These are phyloP conservation scores for Bipolaris zeicola DNA, from an alignment of 2,329 filamentous ascomycete genomes.

Conservation along the genomic window DNA sequence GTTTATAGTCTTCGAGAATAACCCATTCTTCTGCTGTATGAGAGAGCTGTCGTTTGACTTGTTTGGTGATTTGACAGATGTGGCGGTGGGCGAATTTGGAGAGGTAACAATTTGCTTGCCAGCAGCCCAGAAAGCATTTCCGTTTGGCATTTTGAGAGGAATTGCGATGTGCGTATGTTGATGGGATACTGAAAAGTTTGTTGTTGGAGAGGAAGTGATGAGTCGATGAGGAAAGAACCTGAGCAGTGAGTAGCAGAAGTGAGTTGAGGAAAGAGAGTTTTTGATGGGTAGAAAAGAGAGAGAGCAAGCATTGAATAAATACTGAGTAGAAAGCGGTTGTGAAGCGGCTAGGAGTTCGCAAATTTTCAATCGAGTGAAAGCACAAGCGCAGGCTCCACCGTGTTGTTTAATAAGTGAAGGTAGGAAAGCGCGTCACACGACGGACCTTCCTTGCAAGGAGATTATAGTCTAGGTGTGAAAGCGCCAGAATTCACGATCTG, in stretches of 20 bases:
- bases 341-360: neutral
- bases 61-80: neutral
- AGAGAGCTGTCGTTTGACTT: neutral
- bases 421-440: slow-evolving; percentile 1
- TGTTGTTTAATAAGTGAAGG: slow-evolving; percentile 7
- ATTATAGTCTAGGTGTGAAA: neutral
- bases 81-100: neutral
- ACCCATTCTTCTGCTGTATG: slow-evolving; percentile 5
- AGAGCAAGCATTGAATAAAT: neutral
- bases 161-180: too few species aligned
- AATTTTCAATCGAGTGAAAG: neutral
- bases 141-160: neutral
- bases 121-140: slow-evolving; percentile 11
- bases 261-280: neutral
- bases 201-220: neutral
- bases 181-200: neutral
- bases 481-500: neutral
- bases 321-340: neutral
- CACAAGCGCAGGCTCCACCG: neutral
- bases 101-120: slow-evolving; percentile 7
- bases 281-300: neutral
- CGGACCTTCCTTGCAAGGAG: neutral
- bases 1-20: slow-evolving; percentile 7
- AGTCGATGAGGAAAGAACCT: neutral
- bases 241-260: neutral